Conservation (phyloP, 345 rosid species). For the Cardamine chenopodiifolia region DNA sequence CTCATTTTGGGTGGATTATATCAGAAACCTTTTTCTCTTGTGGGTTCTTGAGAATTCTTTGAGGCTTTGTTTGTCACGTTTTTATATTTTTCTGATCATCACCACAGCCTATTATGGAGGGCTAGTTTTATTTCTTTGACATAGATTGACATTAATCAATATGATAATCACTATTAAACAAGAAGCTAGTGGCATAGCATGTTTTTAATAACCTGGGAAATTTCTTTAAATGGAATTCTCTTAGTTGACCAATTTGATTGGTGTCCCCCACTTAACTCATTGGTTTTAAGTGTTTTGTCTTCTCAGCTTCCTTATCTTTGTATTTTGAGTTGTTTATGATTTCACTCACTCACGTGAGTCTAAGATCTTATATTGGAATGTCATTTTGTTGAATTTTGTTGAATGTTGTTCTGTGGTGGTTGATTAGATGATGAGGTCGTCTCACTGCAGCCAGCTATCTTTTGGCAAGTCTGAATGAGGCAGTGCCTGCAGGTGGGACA, state of each 20-base stretch:
- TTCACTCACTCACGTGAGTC: constrained; percentile 25
- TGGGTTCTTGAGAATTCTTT: constrained; percentile 28
- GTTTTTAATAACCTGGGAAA: not conserved
- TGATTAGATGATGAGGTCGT: constrained; percentile 47
- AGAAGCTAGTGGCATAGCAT: constrained; percentile 29
- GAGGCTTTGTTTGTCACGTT: constrained; percentile 22
- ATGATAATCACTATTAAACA: constrained; percentile 18
- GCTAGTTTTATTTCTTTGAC: not conserved
- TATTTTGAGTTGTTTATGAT: constrained; percentile 38
- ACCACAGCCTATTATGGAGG: constrained; percentile 15
- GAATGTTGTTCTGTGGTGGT: constrained; percentile 42
- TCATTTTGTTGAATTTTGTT: not conserved
- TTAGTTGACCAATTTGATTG: constrained; percentile 43
- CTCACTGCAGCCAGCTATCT: constrained; percentile 61
- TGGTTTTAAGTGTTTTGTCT: constrained; percentile 43
- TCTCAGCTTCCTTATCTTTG: constrained; percentile 40
- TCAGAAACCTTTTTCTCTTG: constrained; percentile 6
- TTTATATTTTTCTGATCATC: constrained; percentile 14
- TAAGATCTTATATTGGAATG: constrained; percentile 22
- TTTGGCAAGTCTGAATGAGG: constrained; percentile 74
- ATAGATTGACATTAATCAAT: constrained; percentile 15
- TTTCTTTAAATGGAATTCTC: constrained; percentile 13
- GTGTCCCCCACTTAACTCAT: constrained; percentile 27
- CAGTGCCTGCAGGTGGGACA: constrained; percentile 97
- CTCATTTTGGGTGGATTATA: constrained; percentile 31